These are phyloP conservation scores for Carpinus fangiana DNA, from an alignment of 306 rosid genomes.

Conservation along the genomic window DNA sequence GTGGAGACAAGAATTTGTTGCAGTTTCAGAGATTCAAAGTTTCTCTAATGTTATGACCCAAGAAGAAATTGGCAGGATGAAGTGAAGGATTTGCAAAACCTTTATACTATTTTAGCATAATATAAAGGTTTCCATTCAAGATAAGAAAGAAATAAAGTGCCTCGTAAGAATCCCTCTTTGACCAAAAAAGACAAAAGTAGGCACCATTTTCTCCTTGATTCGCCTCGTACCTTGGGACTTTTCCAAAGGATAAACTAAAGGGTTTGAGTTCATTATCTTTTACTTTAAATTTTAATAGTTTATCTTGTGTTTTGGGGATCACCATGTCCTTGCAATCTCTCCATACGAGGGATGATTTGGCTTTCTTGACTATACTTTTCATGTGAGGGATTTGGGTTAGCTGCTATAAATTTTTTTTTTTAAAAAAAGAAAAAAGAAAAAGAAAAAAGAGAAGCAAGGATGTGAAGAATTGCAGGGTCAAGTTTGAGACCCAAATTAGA, in stretches of 20 bases:
- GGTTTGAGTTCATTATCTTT: too few species aligned
- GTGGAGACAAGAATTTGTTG: conserved; percentile 20
- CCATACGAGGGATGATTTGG: too few species aligned
- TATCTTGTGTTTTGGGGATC: too few species aligned
- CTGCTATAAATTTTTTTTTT: too few species aligned
- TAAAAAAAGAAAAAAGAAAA: too few species aligned
- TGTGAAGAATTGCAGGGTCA: not conserved
- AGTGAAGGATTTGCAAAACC: not conserved
- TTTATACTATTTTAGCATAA: not conserved
- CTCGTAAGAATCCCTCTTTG: not conserved
- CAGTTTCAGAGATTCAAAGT: conserved; percentile 22
- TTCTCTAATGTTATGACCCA: not conserved
- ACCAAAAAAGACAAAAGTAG: not conserved
- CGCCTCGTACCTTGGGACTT: not conserved
- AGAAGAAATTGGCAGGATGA: not conserved
- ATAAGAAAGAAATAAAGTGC: not conserved
- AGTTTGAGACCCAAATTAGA: too few species aligned
- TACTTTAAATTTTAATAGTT: too few species aligned
- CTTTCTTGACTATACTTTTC: too few species aligned
- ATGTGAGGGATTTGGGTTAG: too few species aligned
- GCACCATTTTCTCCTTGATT: not conserved
- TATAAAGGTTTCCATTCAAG: not conserved
- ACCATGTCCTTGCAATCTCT: not conserved
- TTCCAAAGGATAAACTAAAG: not conserved
- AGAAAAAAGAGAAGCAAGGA: not conserved